phyloP scores from a whole-genome alignment of 2,329 filamentous ascomycete genomes.

The Bertia moriformis region DNA sequence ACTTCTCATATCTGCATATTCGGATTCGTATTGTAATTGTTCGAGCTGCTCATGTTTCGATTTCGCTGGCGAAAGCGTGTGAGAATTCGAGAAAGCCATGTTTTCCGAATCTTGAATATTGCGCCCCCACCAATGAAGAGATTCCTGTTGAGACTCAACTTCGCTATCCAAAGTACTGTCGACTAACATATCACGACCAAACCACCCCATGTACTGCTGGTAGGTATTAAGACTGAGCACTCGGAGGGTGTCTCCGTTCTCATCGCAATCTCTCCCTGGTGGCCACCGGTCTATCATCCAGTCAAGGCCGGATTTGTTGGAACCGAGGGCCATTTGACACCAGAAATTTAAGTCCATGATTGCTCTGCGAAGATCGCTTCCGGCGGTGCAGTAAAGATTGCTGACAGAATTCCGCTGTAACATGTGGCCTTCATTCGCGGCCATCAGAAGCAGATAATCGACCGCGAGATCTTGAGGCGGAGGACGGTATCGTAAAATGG shows the following conservation, averaged over 20 bases:
- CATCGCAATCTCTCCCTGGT: slow-evolving; percentile 53
- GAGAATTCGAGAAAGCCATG: background rate
- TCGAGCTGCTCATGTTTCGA: background rate
- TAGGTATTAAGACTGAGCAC: slow-evolving; percentile 76
- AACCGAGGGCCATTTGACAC: slow-evolving; percentile 92
- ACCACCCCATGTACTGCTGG: slow-evolving; percentile 60
- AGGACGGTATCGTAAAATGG: slow-evolving; percentile 62
- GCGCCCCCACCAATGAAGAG: slow-evolving; percentile 56
- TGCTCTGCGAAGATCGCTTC: slow-evolving; percentile 63
- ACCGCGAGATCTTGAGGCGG: slow-evolving; percentile 55
- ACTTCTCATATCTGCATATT: background rate
- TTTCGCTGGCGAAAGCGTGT: background rate
- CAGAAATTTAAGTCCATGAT: slow-evolving; percentile 82
- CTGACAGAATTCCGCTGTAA: slow-evolving; percentile 53
- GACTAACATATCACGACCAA: slow-evolving; percentile 44
- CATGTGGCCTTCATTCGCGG: slow-evolving; percentile 78
- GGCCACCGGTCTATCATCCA: slow-evolving; percentile 79
- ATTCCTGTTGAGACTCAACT: slow-evolving; percentile 40
- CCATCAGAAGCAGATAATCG: slow-evolving; percentile 69
- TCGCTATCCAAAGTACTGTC: slow-evolving; percentile 11
- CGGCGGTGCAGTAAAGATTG: slow-evolving; percentile 55
- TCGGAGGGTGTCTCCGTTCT: slow-evolving; percentile 52
- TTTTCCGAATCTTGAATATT: slow-evolving; percentile 17
- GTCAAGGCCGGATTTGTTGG: slow-evolving; percentile 71
- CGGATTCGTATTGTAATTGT: background rate